Percentiles rank a stretch among this genome's conserved stretches.
These are phyloP conservation scores for Coemansia sp. DNA, from an alignment of 192 early-diverging fungal genomes.

Conservation along the genomic window DNA sequence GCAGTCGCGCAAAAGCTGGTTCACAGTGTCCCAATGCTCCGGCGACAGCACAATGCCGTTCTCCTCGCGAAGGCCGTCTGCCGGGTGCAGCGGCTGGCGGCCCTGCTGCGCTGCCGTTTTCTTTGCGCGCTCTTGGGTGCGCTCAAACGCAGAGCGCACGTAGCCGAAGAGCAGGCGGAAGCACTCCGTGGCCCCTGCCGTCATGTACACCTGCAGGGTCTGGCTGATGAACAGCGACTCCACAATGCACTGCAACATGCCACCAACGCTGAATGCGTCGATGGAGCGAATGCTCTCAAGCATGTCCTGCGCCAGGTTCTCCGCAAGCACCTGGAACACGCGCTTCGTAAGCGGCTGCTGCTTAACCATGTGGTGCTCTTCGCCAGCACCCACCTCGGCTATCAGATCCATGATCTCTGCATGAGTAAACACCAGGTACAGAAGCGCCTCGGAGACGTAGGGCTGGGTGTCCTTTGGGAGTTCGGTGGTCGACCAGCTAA, in stretches of 20 bases:
- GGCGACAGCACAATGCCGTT: slow-evolving; percentile 28
- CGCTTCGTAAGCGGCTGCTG: slow-evolving; percentile 72
- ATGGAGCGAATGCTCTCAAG: slow-evolving; percentile 75
- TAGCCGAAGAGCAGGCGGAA: slow-evolving; percentile 75
- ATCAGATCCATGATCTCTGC: slow-evolving; percentile 85
- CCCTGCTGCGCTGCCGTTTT: slow-evolving; percentile 38
- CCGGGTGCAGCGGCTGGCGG: slow-evolving; percentile 24
- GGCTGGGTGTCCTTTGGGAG: slow-evolving; percentile 83
- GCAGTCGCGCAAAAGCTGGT: slow-evolving; percentile 56
- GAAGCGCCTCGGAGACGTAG: slow-evolving; percentile 83
- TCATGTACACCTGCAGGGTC: slow-evolving; percentile 77
- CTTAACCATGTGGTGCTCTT: slow-evolving; percentile 52
- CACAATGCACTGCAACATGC: slow-evolving; percentile 91
- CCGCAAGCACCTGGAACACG: slow-evolving; percentile 71
- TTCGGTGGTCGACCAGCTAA: slow-evolving; percentile 79
- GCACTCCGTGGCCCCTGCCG: slow-evolving; percentile 61
- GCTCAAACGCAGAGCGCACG: slow-evolving; percentile 66
- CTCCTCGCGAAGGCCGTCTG: slow-evolving; percentile 23
- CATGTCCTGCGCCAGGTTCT: slow-evolving; percentile 75
- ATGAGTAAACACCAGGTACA: slow-evolving; percentile 86
- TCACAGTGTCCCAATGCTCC: slow-evolving; percentile 54
- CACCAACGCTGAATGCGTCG: slow-evolving; percentile 84
- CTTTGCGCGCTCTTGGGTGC: slow-evolving; percentile 38
- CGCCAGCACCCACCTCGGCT: slow-evolving; percentile 49
- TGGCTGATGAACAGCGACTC: slow-evolving; percentile 90